Evolutionary conservation across 805 yeast species (phyloP), one percentile per base, ranked within the genome.

Genomic region (Brettanomyces sp.): DNA sequence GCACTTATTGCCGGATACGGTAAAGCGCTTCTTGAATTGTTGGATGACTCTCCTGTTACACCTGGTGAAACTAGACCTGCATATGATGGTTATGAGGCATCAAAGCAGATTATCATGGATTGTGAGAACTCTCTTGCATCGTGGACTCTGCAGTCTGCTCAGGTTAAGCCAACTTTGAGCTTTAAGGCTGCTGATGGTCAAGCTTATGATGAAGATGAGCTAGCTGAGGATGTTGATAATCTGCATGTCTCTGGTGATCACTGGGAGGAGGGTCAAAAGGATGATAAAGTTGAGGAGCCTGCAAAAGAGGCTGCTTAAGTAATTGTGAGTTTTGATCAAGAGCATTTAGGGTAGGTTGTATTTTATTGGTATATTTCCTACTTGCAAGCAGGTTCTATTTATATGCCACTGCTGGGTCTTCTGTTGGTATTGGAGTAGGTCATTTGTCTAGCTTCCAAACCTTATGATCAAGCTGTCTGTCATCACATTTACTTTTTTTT

Each of bases 41-140:
- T 86, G 62, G 95, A 85, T 60, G 93, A 85, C 60, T 70, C 87
- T 51, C 85, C 93, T 51, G 91, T 85, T 44, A 84, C 91, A 49
- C 95, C 95, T 49, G 95, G 95, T 73, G 95, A 85, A 71, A 84
- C 91, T 42, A 82, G 93, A 79, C 84, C 90, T 37, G 84, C 90
- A 48, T 85, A 85, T 64, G 95, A 85, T 58, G 95, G 95, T 56
- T 85, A 84, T 65, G 93, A 85, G 66, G 89, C 91, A 41, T 82
- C 91, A 38, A 85, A 84, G 70, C 95, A 85, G 69, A 85, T 85
- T 65, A 84, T 85, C 58, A 80, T 85, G 56, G 95, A 85, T 60
- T 87, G 89, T 53, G 95, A 85, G 69, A 80, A 79, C 54, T 89
- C 93, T 47, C 74, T 85, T 64, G 84, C 85, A 53, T 73, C 83